Percentiles rank a stretch among this genome's conserved stretches.
Evolutionary conservation across 1,284 basidiomycete species (phyloP).

Genomic region (Phylloboletellus chloephorus): DNA sequence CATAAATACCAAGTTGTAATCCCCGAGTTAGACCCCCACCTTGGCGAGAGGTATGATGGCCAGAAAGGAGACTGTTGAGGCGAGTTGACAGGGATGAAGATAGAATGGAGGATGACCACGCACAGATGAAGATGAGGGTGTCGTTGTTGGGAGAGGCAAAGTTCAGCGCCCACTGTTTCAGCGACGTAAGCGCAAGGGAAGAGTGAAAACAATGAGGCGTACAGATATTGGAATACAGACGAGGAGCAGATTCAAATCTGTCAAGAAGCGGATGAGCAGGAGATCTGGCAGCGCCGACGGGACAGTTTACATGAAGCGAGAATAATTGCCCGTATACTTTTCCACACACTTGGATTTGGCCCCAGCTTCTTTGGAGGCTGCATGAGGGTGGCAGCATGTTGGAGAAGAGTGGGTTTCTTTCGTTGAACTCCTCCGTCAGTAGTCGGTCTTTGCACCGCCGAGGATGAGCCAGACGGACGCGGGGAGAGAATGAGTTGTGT

Average conservation of each 20-base stretch:
- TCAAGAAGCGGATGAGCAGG: slow-evolving; percentile 4
- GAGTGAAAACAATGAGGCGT: slow-evolving; percentile 23
- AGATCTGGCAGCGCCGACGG: no score
- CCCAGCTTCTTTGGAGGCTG: slow-evolving; percentile 37
- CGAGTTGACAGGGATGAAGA: slow-evolving; percentile 7
- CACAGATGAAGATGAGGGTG: slow-evolving; percentile 69
- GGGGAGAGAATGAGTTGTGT: slow-evolving; percentile 5
- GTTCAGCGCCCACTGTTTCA: slow-evolving; percentile 64
- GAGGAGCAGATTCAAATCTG: slow-evolving; percentile 63
- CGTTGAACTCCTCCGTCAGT: not conserved
- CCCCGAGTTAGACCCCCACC: slow-evolving; percentile 32
- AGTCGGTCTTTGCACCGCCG: slow-evolving; percentile 11
- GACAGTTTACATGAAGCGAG: slow-evolving; percentile 44
- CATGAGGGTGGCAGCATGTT: slow-evolving; percentile 22
- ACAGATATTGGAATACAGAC: slow-evolving; percentile 68
- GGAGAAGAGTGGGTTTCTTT: slow-evolving; percentile 12
- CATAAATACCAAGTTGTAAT: not conserved
- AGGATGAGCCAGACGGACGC: slow-evolving; percentile 10
- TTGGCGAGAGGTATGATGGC: slow-evolving; percentile 74
- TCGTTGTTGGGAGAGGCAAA: slow-evolving; percentile 50
- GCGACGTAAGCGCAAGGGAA: slow-evolving; percentile 3
- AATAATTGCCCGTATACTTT: slow-evolving; percentile 47
- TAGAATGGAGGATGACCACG: slow-evolving; percentile 25
- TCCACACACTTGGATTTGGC: slow-evolving; percentile 37
- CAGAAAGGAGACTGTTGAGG: slow-evolving; percentile 56